Evolutionary conservation across 139 green algal species (phyloP).

Genomic region (Tetradesmus obliquus): DNA sequence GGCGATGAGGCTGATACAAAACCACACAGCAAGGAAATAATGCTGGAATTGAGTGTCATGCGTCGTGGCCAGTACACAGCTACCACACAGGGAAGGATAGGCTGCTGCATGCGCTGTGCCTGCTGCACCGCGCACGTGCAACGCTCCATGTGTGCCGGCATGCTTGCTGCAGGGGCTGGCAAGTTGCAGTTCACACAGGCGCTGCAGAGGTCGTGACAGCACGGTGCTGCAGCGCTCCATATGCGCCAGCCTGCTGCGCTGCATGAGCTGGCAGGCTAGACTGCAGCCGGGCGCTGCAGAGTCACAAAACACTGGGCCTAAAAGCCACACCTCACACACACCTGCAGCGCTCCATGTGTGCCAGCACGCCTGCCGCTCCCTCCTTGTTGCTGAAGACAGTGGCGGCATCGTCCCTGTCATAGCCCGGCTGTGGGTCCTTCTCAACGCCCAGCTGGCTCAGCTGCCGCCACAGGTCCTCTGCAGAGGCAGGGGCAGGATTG

Average conservation of each 20-base stretch:
- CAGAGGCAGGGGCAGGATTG: background rate
- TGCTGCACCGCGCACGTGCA: too few species aligned
- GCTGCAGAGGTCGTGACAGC: background rate
- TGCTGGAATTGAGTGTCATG: background rate
- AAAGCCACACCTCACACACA: background rate
- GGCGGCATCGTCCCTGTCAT: background rate
- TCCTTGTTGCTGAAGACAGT: conserved; percentile 9
- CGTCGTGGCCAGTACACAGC: too few species aligned
- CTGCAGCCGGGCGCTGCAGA: background rate
- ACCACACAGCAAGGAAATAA: background rate
- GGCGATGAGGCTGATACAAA: too few species aligned
- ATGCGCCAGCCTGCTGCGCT: background rate
- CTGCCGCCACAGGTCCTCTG: conserved; percentile 38
- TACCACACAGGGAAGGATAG: too few species aligned
- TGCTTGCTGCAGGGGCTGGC: background rate
- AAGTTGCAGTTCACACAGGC: background rate
- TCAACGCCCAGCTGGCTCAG: conserved; percentile 7
- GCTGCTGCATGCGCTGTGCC: too few species aligned
- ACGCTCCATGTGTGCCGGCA: too few species aligned
- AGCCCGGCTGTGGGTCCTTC: background rate
- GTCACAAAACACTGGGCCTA: background rate
- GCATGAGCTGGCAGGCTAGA: background rate
- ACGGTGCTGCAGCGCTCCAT: background rate
- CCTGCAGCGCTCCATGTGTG: conserved; percentile 31
- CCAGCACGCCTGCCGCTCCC: conserved; percentile 15